Conservation (phyloP, 169 alveolate genomes). For the Eimeria zaria region DNA sequence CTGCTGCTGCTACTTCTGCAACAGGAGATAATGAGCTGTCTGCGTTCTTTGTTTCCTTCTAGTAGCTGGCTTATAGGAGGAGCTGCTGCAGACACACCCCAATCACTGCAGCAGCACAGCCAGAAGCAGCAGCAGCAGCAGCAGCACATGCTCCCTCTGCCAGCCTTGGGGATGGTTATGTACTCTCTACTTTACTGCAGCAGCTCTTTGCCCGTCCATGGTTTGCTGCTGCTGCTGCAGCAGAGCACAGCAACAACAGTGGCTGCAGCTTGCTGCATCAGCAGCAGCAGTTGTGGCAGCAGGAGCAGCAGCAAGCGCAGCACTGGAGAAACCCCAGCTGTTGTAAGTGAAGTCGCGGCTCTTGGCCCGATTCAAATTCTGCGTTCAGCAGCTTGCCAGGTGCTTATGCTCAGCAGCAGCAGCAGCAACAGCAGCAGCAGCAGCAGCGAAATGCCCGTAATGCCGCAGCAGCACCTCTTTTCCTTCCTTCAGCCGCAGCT, state of each 20-base stretch:
- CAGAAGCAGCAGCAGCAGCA: constrained; percentile 53
- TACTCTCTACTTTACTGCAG: constrained; percentile 51
- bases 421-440: constrained; percentile 34
- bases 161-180: constrained; percentile 20
- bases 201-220: constrained; percentile 30
- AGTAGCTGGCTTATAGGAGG: not conserved
- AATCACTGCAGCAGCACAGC: not conserved
- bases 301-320: constrained; percentile 28
- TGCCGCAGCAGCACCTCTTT: constrained; percentile 56
- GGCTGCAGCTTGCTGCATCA: constrained; percentile 51
- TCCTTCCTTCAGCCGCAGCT: constrained; percentile 56
- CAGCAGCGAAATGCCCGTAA: constrained; percentile 1
- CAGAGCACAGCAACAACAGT: constrained; percentile 54
- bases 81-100: constrained; percentile 26
- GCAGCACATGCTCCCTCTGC: constrained; percentile 20
- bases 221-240: constrained; percentile 23
- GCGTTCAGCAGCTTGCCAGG: constrained; percentile 61
- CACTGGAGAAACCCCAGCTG: not conserved
- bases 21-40: constrained; percentile 21
- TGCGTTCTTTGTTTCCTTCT: not conserved
- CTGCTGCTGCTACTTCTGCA: constrained; percentile 44
- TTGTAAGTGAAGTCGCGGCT: constrained; percentile 24
- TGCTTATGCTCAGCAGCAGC: constrained; percentile 54
- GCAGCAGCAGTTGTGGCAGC: constrained; percentile 19
- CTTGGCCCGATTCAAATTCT: constrained; percentile 17